A percentile compares a stretch with the other conserved stretches of the same genome.
Evolutionary conservation across 2,329 filamentous ascomycete species (phyloP).

Genomic region (Pseudogymnoascus sp.): DNA sequence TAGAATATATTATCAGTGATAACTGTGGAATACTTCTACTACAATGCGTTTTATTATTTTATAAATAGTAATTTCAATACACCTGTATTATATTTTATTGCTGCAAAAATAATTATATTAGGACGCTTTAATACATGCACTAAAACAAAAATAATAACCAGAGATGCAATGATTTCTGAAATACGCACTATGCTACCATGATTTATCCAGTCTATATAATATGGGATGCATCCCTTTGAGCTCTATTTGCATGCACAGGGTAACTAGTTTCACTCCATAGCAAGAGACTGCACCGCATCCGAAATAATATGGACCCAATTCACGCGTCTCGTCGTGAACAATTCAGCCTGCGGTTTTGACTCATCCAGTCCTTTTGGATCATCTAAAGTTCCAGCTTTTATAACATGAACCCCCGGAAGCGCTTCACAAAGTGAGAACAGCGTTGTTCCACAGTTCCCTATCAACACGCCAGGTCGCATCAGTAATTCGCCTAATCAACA

Average conservation of each 20-base stretch:
- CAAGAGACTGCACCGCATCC: constrained; percentile 18
- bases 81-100: neutral
- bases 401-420: constrained; percentile 19
- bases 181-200: neutral
- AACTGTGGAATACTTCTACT: neutral
- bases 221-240: neutral
- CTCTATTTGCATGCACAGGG: neutral
- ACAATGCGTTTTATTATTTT: neutral
- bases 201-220: too few relatives aligned
- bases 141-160: neutral
- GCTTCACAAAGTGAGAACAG: constrained; percentile 28
- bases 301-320: constrained; percentile 19
- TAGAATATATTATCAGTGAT: neutral
- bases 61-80: neutral
- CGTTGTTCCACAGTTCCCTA: constrained; percentile 44
- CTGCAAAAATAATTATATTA: neutral
- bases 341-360: constrained; percentile 21
- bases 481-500: neutral
- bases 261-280: constrained; percentile 14
- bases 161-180: neutral
- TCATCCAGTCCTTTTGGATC: constrained; percentile 19
- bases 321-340: constrained; percentile 18
- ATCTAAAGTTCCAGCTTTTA: constrained; percentile 25
- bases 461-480: neutral
- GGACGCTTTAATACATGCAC: neutral